These are phyloP conservation scores for Linnemannia hyalina DNA, from an alignment of 192 early-diverging fungal species.

Conservation along the genomic window DNA sequence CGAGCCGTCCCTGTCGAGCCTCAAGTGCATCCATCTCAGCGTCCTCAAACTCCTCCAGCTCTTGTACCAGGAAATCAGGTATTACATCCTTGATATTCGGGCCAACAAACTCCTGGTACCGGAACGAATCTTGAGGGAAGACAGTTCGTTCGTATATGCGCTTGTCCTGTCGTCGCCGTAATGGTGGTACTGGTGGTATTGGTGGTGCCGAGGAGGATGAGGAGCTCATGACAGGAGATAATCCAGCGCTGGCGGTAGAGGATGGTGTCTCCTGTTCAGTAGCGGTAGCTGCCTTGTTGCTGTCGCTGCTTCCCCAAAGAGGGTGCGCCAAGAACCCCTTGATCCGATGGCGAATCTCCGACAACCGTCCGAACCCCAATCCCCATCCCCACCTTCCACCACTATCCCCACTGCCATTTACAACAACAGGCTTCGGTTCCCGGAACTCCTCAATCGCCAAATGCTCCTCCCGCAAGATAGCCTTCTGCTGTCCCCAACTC, in stretches of 20 bases:
- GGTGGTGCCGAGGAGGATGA: not conserved
- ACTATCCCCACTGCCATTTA: not conserved
- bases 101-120: slow-evolving; percentile 19
- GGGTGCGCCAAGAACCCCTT: not conserved
- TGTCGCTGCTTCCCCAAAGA: not conserved
- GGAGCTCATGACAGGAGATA: not conserved
- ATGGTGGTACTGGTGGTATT: too few species aligned
- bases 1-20: not conserved
- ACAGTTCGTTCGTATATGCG: not conserved
- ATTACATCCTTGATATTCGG: not conserved
- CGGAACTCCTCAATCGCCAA: slow-evolving; percentile 19
- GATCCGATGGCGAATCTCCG: not conserved
- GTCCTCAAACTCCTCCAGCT: slow-evolving; percentile 24
- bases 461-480: slow-evolving; percentile 6
- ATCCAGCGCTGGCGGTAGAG: not conserved
- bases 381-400: not conserved
- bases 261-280: too few species aligned
- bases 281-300: too few species aligned
- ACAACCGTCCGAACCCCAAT: not conserved
- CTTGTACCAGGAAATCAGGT: slow-evolving; percentile 21
- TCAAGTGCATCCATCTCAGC: not conserved
- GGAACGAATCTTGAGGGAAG: slow-evolving; percentile 23
- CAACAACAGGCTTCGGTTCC: not conserved
- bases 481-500: not conserved
- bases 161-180: not conserved